phyloP scores from a whole-genome alignment of 2,329 filamentous ascomycete species.

The Tricladium varicosporioides region DNA sequence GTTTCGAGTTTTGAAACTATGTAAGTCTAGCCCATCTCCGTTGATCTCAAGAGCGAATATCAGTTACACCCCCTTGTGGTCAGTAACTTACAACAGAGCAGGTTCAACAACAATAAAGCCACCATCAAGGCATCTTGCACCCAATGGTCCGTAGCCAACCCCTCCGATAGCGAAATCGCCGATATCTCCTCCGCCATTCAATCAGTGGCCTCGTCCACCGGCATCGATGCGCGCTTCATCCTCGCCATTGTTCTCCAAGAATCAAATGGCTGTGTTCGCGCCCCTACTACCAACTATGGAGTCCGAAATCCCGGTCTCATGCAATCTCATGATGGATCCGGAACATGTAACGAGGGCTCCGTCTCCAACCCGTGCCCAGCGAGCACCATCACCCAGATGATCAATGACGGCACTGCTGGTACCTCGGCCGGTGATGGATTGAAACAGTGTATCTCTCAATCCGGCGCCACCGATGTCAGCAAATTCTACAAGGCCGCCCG shows the following conservation, averaged over 20 bases:
- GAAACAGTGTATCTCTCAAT: slow-evolving; percentile 33
- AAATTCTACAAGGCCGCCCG: slow-evolving; percentile 38
- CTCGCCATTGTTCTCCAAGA: slow-evolving; percentile 36
- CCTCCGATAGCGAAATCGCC: slow-evolving; percentile 4
- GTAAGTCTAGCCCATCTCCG: slow-evolving; percentile 7
- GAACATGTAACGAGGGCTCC: slow-evolving; percentile 10
- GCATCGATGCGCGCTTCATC: slow-evolving; percentile 33
- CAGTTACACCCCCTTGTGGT: not conserved
- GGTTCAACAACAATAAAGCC: slow-evolving; percentile 4
- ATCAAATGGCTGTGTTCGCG: slow-evolving; percentile 28
- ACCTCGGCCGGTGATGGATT: slow-evolving; percentile 37
- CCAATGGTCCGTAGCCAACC: slow-evolving; percentile 3
- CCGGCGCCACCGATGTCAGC: slow-evolving; percentile 27
- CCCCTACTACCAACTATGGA: slow-evolving; percentile 21
- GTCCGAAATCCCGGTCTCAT: slow-evolving; percentile 26
- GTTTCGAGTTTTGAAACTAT: slow-evolving; percentile 16
- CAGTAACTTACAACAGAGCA: not conserved
- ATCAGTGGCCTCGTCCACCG: slow-evolving; percentile 1
- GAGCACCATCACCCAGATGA: slow-evolving; percentile 31
- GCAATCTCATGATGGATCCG: slow-evolving; percentile 21
- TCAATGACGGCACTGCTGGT: slow-evolving; percentile 38
- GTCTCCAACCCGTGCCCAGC: slow-evolving; percentile 13
- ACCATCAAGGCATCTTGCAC: slow-evolving; percentile 4
- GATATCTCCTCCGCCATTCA: slow-evolving; percentile 8
- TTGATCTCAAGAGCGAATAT: too few species aligned